Evolutionary conservation across 352 stramenopile species (phyloP).

Genomic region (Phytophthora vignae): DNA sequence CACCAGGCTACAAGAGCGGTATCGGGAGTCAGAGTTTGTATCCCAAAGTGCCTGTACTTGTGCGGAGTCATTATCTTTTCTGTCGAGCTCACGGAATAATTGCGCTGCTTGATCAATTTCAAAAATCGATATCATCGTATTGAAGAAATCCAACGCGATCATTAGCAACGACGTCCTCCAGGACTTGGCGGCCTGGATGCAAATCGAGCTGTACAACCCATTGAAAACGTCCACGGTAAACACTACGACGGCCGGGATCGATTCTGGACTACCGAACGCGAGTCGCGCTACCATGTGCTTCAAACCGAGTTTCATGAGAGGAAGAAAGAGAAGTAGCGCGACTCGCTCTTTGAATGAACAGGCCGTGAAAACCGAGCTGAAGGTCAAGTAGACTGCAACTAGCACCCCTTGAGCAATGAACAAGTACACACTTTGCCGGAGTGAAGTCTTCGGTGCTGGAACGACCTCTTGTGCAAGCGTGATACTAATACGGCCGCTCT

Average conservation of each 20-base stretch:
- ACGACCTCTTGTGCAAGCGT: not conserved
- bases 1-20: not conserved
- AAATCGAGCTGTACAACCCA: slow-evolving; percentile 4
- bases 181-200: not conserved
- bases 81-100: not conserved
- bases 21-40: not conserved
- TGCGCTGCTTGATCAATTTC: not conserved
- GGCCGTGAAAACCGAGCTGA: not conserved
- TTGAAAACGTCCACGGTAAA: slow-evolving; percentile 18
- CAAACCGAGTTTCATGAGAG: not conserved
- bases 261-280: not conserved
- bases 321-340: slow-evolving; percentile 2
- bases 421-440: not conserved
- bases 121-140: not conserved
- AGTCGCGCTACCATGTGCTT: slow-evolving; percentile 6
- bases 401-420: not conserved
- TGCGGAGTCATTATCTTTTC: too few species aligned
- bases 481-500: not conserved
- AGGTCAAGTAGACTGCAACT: not conserved
- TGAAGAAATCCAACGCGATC: not conserved
- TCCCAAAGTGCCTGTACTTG: not conserved
- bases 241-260: slow-evolving; percentile 9
- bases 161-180: not conserved
- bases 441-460: not conserved
- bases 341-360: not conserved